Evolutionary conservation across 352 stramenopile genomes (phyloP).

Genomic region (Pythium dissotocum): DNA sequence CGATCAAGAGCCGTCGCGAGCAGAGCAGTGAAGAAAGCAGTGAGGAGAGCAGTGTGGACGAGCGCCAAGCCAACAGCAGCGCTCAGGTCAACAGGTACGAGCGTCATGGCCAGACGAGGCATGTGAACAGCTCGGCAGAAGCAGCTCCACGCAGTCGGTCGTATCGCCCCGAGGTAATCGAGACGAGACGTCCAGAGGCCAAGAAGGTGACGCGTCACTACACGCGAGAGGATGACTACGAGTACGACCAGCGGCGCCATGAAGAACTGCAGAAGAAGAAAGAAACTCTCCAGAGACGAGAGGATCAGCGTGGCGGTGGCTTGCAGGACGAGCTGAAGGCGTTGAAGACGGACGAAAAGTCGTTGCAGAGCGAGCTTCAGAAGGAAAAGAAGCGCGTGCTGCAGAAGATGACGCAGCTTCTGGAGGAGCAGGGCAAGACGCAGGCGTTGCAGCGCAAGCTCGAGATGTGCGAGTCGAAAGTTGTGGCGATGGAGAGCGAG

Average conservation of each 20-base stretch:
- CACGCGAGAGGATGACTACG: not conserved
- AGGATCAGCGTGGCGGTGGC: constrained; percentile 2
- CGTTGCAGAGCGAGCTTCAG: constrained; percentile 39
- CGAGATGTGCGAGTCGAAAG: constrained; percentile 37
- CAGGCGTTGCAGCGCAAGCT: constrained; percentile 54
- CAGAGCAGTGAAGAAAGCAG: not conserved
- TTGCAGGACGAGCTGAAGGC: constrained; percentile 12
- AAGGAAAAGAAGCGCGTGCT: constrained; percentile 72
- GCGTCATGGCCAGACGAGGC: not conserved
- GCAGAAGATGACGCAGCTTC: constrained; percentile 65
- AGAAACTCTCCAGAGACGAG: constrained; percentile 3
- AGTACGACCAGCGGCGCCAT: not conserved
- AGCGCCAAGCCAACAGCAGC: not conserved
- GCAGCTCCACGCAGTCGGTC: not conserved
- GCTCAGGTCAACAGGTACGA: not conserved
- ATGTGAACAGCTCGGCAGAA: not conserved
- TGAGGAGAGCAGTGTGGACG: too few species aligned
- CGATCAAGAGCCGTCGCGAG: not conserved
- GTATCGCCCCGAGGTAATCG: not conserved
- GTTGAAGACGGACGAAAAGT: constrained; percentile 30
- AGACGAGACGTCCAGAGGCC: not conserved
- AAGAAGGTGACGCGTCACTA: not conserved
- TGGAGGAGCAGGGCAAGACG: constrained; percentile 66
- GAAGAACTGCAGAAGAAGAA: not conserved
- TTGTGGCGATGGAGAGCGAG: constrained; percentile 34